Evolutionary conservation across 2,329 filamentous ascomycete species (phyloP), one percentile per base, ranked within the genome.

Genomic region (Peltaster fructicola): DNA sequence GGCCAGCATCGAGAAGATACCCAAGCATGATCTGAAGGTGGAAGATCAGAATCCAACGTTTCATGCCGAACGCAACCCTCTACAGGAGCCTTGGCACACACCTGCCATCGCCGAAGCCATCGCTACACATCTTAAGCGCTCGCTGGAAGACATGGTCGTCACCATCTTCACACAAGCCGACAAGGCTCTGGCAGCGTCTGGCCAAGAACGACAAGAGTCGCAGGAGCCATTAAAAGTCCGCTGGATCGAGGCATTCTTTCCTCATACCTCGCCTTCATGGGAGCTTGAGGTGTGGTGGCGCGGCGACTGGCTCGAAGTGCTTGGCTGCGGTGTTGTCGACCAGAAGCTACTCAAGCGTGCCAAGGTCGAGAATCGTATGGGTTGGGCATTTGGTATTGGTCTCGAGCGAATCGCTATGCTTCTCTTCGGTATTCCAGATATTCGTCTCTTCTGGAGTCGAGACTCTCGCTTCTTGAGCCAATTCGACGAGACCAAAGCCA

Each of bases 201-300:
- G 37, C 8, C 33, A 40, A 7, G 36, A 26, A 16, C 30, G 26
- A 56, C 34, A 43, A 23, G 35, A 30, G 15, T 61, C 69, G 24
- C 26, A 44, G 22, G 77, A 90, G 43, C 80, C 82, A 4, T 59
- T 95, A 18, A 73, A 71, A 38, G 73, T 93, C 42, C 70, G 88
- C 37, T 98, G 88, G 88, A 73, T 95, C 6, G 85, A 93, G 51
- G 82, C 88, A 1, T 95, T 88, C 53, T 98, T 98, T 54, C 88
- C 88, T 18, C 95, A 95, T 49, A 98, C 88, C 1, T 84, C 74
- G 30, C 88, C 88, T 0, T 88, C 77, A 5, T 98, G 81, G 78
- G 88, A 98, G 50, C 65, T 98, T 13, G 88, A 98, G 47, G 81
- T 98, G 7, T 84, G 79, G 59, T 93, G 85, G 67, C 73, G 76